Conservation (phyloP, 129 eudicot genomes). For the Calendula officinalis region DNA sequence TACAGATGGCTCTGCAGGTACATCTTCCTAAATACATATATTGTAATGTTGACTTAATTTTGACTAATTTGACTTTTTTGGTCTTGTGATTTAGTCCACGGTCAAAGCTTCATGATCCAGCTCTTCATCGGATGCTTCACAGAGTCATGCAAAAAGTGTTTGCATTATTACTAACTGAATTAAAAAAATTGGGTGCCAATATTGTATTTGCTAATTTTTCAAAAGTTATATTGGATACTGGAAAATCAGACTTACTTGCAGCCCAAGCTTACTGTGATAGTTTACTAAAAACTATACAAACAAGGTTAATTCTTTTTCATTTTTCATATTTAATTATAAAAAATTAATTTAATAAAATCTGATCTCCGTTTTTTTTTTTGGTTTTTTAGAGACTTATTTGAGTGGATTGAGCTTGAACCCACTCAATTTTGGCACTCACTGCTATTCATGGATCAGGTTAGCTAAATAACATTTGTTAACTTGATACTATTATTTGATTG, state of each 20-base stretch:
- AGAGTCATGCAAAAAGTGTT: slow-evolving; percentile 95
- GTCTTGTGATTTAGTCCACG: slow-evolving; percentile 57
- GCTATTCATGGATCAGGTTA: slow-evolving; percentile 97
- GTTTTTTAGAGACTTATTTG: slow-evolving; percentile 66
- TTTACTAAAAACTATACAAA: slow-evolving; percentile 64
- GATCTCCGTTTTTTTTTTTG: slow-evolving; percentile 7
- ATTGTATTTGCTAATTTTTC: slow-evolving; percentile 77
- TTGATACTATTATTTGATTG: neutral
- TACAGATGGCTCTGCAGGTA: slow-evolving; percentile 99
- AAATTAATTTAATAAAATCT: slow-evolving; percentile 13
- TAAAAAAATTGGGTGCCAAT: slow-evolving; percentile 87
- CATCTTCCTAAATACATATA: slow-evolving; percentile 9
- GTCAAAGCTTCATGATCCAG: slow-evolving; percentile 91
- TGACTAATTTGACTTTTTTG: slow-evolving; percentile 18
- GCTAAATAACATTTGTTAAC: slow-evolving; percentile 13
- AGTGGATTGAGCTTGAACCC: slow-evolving; percentile 98
- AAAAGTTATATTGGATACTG: slow-evolving; percentile 82
- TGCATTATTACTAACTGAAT: slow-evolving; percentile 78
- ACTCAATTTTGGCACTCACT: slow-evolving; percentile 87
- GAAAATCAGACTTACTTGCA: slow-evolving; percentile 79
- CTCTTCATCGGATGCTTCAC: slow-evolving; percentile 91
- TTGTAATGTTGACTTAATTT: neutral
- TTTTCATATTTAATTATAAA: neutral
- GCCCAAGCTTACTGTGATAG: slow-evolving; percentile 93
- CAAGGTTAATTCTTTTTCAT: slow-evolving; percentile 49